Evolutionary conservation across 306 rosid genomes (phyloP).

Genomic region (Cicer arietinum): DNA sequence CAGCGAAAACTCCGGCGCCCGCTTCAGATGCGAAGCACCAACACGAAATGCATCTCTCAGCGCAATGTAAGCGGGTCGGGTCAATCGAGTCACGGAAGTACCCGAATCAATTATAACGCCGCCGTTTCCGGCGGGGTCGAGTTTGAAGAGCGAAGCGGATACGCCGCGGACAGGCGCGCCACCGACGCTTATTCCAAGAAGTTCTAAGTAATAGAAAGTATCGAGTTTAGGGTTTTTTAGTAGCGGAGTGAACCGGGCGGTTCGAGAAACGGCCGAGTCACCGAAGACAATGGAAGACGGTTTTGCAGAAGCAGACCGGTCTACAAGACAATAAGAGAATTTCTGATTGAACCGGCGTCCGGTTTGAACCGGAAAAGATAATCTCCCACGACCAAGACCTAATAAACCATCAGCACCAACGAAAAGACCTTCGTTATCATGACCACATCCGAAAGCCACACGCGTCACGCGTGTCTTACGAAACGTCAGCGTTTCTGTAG

Average conservation of each 20-base stretch:
- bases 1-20: constrained; percentile 79
- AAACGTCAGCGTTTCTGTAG: constrained; percentile 88
- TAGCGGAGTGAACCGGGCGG: constrained; percentile 81
- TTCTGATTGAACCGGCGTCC: constrained; percentile 73
- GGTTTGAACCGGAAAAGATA: constrained; percentile 80
- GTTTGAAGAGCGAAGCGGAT: constrained; percentile 64
- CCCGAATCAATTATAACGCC: constrained; percentile 93
- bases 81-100: constrained; percentile 84
- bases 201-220: constrained; percentile 84
- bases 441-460: constrained; percentile 91
- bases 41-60: constrained; percentile 71
- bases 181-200: constrained; percentile 81
- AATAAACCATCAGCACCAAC: constrained; percentile 88
- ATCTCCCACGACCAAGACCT: constrained; percentile 82
- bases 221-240: constrained; percentile 74
- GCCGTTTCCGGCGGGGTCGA: constrained; percentile 75
- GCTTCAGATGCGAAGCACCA: constrained; percentile 65
- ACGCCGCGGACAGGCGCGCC: constrained; percentile 71
- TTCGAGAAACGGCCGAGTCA: constrained; percentile 74
- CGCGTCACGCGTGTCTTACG: constrained; percentile 61
- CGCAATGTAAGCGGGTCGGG: constrained; percentile 71
- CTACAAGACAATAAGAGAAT: constrained; percentile 89
- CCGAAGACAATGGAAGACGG: constrained; percentile 84
- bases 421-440: constrained; percentile 84
- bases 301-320: constrained; percentile 79